Base-by-base conservation (phyloP, 139 green algal genomes). In the Coelastrella sp. region DNA sequence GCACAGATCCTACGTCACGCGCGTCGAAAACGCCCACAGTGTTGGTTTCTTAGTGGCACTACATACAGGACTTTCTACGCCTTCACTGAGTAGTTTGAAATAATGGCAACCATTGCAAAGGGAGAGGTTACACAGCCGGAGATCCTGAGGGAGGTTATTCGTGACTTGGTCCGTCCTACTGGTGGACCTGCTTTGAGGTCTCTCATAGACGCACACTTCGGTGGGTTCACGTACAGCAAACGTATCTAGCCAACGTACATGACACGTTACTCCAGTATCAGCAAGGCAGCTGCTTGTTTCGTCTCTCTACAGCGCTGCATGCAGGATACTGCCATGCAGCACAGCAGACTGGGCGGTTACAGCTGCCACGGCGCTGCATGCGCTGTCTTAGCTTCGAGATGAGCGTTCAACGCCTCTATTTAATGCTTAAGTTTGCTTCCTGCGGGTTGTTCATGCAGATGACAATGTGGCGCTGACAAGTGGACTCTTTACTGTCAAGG, bases 81-180 rank as follows among this genome's bases (percentile, higher is more conserved):
- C 13, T n/a, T n/a, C n/a, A n/a, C 1, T 15, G 15, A 76, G 35
- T 37, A 67, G 62, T n/a, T 6, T 69, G 27, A 40, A 45, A 79
- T 41, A 5, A 79, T 79, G 71, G n/a, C 71, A 6, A 62, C 71
- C 5, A 5, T 79, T 9, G 32, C 41, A 0, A 79, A 50, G 7
- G 71, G 43, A 27, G 71, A 79, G 11, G 27, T 79, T 25, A 79
- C 71, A 11, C 71, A 79, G 41, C 41, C 71, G 1, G 71, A 79
- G 43, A 79, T 79, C 19, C 45, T 79, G 41, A 79, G 38, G 27
- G 71, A 79, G 15, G 71, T 79, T 9, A 30, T 77, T 9, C 68
- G 45, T 2, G 38, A 34, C 13, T 34, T 77, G 53, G 53, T 64
- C 19, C 27, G 53, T 19, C 53, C 53, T 21, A 27, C 53, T 32